Evolutionary conservation across 768 basidiomycete genomes (phyloP), one percentile per base, ranked within the genome.

Genomic region (Amanita thiersii): DNA sequence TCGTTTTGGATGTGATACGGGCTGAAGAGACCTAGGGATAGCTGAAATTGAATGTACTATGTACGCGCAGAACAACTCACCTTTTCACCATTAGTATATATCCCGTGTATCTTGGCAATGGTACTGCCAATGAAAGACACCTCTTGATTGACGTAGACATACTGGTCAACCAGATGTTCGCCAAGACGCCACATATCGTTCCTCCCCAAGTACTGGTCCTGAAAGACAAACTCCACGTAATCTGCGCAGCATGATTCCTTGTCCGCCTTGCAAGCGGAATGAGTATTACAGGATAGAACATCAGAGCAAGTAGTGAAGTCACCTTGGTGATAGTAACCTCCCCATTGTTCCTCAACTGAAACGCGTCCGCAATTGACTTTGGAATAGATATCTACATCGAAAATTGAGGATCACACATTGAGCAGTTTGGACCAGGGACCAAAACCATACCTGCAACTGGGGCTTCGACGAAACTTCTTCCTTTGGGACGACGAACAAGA

Each of bases 131-230:
- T 77, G 56, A 96, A 91, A 2, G 76, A 72, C 18, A 98, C 72
- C 39, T 90, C 87, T 58, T 98, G 87, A 44, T 85, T 79, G 1
- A 77, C 72, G 54, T 90, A 84, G 15, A 96, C 66, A 54, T 88
- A 92, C 51, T 81, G 80, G 6, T 80, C 82, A 19, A 81, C 79
- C 11, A 97, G 70, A 38, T 81, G 72, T 56, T 85, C 80, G n/a
- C 80, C 81, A 5, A 97, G 69, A 36, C 91, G 70, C 90, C 93
- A 97, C 91, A 96, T 94, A 50, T 97, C 96, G 47, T 86, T 90
- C 34, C 96, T 78, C 11, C 93, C 94, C 11, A 97, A 70, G 57
- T 97, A 97, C 55, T 94, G 91, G 56, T 96, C 92, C 48, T 88
- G 86, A 55, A 98, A 98, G 34, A 80, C 79, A 43, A 98, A 73